Evolutionary conservation across 495 filamentous ascomycete genomes (phyloP).

Genomic region (Penicillium coprophilum): DNA sequence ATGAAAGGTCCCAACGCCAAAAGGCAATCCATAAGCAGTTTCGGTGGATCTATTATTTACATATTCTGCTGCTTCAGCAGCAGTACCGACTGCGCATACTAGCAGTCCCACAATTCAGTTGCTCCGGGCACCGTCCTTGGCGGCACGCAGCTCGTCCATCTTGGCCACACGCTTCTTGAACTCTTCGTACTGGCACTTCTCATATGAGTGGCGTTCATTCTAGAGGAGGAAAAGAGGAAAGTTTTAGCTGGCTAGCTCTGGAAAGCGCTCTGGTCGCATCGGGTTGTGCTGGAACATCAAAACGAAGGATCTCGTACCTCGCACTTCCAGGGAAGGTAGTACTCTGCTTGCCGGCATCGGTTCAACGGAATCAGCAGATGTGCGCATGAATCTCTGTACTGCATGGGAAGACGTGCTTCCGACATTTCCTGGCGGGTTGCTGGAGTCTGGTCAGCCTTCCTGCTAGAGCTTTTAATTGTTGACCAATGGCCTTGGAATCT

Average conservation of each 20-base stretch:
- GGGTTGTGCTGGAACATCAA: neutral
- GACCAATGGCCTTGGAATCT: slow-evolving; percentile 30
- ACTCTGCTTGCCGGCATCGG: slow-evolving; percentile 86
- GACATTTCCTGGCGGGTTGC: slow-evolving; percentile 91
- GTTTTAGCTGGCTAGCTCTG: slow-evolving; percentile 5
- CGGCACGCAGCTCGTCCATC: slow-evolving; percentile 92
- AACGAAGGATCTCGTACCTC: slow-evolving; percentile 60
- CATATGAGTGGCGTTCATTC: slow-evolving; percentile 95
- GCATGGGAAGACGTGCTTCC: slow-evolving; percentile 80
- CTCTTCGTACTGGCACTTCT: slow-evolving; percentile 98
- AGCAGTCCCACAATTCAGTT: slow-evolving; percentile 57
- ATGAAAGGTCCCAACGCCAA: slow-evolving; percentile 37
- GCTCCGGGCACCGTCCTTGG: slow-evolving; percentile 83
- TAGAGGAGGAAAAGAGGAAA: slow-evolving; percentile 30
- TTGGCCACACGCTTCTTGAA: slow-evolving; percentile 98
- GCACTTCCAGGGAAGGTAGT: slow-evolving; percentile 97
- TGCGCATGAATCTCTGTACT: slow-evolving; percentile 93
- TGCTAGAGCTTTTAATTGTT: slow-evolving; percentile 22
- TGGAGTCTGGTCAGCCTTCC: slow-evolving; percentile 30
- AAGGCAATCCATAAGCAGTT: slow-evolving; percentile 43
- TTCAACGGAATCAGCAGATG: slow-evolving; percentile 93
- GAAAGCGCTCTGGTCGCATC: neutral
- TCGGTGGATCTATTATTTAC: slow-evolving; percentile 48
- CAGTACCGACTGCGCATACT: slow-evolving; percentile 22
- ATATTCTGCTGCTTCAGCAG: slow-evolving; percentile 38